Evolutionary conservation across 225 moss, liverwort and hornwort genomes (phyloP).

Genomic region (Straminergon stramineum): DNA sequence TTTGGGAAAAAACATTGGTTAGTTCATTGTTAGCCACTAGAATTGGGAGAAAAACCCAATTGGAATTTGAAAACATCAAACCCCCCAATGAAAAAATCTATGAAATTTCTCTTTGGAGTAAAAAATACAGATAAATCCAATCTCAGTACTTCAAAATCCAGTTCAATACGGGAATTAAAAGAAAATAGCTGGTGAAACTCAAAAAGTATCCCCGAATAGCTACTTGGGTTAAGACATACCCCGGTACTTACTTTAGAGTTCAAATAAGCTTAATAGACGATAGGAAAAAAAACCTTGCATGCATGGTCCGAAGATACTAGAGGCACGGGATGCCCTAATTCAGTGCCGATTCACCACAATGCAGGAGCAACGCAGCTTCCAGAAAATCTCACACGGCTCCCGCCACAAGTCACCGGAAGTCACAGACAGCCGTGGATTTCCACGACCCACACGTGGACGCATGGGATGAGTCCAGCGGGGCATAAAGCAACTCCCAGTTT

Average conservation of each 20-base stretch:
- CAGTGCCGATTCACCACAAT: neutral
- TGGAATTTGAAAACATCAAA: neutral
- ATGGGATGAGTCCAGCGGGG: neutral
- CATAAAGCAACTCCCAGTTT: neutral
- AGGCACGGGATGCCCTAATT: neutral
- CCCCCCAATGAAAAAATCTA: neutral
- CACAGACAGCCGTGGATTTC: neutral
- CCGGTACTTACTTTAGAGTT: neutral
- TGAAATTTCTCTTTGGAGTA: neutral
- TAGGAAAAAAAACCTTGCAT: too few relatives aligned
- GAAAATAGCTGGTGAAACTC: neutral
- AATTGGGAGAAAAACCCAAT: neutral
- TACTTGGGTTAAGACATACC: neutral
- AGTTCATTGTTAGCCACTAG: neutral
- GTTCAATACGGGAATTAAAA: neutral
- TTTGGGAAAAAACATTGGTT: rapidly evolving
- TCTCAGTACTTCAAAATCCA: rapidly evolving
- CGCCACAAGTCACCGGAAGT: neutral
- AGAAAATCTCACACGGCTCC: neutral
- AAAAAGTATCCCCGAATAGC: neutral
- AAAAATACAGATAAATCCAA: rapidly evolving
- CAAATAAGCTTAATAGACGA: neutral
- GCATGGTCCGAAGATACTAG: neutral
- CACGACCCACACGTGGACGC: neutral
- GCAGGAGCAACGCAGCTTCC: neutral